Percentiles rank a stretch among this genome's conserved stretches.
phyloP scores from a whole-genome alignment of 139 green algal species.

The Klebsormidium nitens region DNA sequence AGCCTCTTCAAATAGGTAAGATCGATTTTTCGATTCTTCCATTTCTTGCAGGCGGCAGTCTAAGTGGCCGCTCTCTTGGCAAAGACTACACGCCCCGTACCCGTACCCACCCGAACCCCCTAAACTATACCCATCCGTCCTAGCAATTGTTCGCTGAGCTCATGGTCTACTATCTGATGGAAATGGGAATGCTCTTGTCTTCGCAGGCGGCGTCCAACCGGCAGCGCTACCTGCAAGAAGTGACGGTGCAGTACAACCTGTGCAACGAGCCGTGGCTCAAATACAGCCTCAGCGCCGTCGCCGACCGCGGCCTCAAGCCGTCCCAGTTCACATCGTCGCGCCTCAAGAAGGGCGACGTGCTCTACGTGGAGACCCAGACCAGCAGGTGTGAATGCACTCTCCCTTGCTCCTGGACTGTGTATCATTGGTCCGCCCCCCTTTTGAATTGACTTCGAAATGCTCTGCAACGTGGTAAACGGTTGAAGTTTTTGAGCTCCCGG shows the following conservation, averaged over 20 bases:
- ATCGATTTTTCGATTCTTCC: too few relatives aligned
- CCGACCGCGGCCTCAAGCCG: constrained; percentile 81
- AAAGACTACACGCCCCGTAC: too few relatives aligned
- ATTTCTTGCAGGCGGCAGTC: too few relatives aligned
- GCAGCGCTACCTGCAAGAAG: constrained; percentile 51
- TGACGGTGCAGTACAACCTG: constrained; percentile 93
- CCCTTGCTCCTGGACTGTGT: too few relatives aligned
- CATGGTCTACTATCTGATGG: neutral
- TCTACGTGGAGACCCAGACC: constrained; percentile 77
- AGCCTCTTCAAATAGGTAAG: too few relatives aligned
- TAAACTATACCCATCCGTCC: too few relatives aligned
- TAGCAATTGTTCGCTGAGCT: neutral
- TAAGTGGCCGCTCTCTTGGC: too few relatives aligned
- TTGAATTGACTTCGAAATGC: too few relatives aligned
- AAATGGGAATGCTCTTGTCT: constrained; percentile 15
- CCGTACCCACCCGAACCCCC: too few relatives aligned
- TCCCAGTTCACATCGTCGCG: constrained; percentile 80
- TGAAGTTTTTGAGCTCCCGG: too few relatives aligned
- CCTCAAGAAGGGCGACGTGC: constrained; percentile 62
- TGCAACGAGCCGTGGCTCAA: constrained; percentile 73
- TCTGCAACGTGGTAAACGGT: too few relatives aligned
- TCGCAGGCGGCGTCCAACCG: constrained; percentile 7
- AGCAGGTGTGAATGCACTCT: constrained; percentile 60
- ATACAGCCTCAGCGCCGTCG: constrained; percentile 79
- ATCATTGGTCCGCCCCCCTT: too few relatives aligned